A percentile compares a stretch with the other conserved stretches of the same genome.
Conservation (phyloP, 2,329 filamentous ascomycete genomes). For the Claviceps citrina region DNA sequence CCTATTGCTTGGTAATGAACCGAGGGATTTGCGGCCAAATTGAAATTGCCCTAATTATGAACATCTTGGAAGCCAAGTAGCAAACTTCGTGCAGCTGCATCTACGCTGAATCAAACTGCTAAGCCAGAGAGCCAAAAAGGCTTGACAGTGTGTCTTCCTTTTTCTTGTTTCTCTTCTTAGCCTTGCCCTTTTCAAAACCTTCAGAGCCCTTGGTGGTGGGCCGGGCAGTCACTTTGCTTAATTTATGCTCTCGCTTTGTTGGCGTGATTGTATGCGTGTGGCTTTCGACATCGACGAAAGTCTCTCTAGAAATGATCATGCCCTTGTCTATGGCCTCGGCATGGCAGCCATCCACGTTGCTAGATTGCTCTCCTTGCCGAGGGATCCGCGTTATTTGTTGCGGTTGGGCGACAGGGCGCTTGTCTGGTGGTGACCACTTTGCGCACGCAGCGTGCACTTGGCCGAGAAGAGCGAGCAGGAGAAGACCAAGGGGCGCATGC, state of each 20-base stretch:
- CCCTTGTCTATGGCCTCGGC: constrained; percentile 13
- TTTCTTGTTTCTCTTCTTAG: constrained; percentile 30
- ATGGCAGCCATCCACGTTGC: neutral
- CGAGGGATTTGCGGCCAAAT: neutral
- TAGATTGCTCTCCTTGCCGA: neutral
- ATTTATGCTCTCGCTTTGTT: constrained; percentile 2
- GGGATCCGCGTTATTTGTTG: neutral
- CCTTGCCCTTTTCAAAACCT: constrained; percentile 12
- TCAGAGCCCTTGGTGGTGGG: neutral
- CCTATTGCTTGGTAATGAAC: neutral
- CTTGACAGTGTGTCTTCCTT: constrained; percentile 59
- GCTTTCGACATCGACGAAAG: constrained; percentile 1
- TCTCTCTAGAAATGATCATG: constrained; percentile 15
- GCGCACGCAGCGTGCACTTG: constrained; percentile 34
- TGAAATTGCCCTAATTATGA: neutral
- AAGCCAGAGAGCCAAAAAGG: constrained; percentile 45
- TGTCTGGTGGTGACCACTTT: constrained; percentile 15
- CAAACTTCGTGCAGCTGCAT: neutral
- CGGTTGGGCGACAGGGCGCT: neutral
- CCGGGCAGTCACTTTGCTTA: neutral
- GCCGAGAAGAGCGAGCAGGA: constrained; percentile 50
- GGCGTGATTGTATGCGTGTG: neutral
- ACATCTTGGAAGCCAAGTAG: neutral
- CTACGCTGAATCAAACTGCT: neutral
- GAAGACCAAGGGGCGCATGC: constrained; percentile 54